These are phyloP conservation scores for Linanthus parryae DNA, from an alignment of 148 eudicot species.

Conservation along the genomic window DNA sequence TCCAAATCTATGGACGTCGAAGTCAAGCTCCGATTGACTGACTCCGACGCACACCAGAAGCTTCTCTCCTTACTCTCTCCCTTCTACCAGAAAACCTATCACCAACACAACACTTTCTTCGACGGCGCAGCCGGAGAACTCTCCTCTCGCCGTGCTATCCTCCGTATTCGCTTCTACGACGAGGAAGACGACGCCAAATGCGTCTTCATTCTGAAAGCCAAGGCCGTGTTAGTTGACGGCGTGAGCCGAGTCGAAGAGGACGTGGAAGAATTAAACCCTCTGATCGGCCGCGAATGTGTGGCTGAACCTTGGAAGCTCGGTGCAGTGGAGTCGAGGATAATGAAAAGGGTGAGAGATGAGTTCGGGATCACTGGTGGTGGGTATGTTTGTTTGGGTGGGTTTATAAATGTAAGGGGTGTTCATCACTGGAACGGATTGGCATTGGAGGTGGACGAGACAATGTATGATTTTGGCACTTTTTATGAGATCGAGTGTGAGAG, in stretches of 20 bases:
- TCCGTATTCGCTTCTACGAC: slow-evolving; percentile 73
- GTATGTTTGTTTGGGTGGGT: slow-evolving; percentile 75
- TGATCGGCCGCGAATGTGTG: slow-evolving; percentile 41
- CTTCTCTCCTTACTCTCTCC: too few relatives aligned
- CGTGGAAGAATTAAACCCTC: slow-evolving; percentile 65
- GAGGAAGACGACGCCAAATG: slow-evolving; percentile 56
- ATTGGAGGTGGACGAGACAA: slow-evolving; percentile 75
- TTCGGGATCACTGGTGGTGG: slow-evolving; percentile 39
- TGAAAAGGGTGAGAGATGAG: slow-evolving; percentile 66
- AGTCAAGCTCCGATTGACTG: too few relatives aligned
- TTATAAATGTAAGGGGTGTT: slow-evolving; percentile 76
- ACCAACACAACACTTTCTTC: slow-evolving; percentile 71
- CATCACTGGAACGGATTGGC: slow-evolving; percentile 69
- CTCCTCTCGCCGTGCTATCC: slow-evolving; percentile 57
- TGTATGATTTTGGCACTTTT: slow-evolving; percentile 66
- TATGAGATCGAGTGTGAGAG: slow-evolving; percentile 90
- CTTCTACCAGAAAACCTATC: slow-evolving; percentile 41
- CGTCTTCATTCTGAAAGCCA: slow-evolving; percentile 61
- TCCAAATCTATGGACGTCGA: too few relatives aligned
- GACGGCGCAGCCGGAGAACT: slow-evolving; percentile 61
- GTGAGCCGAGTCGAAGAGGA: slow-evolving; percentile 84
- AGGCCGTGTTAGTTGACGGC: slow-evolving; percentile 50
- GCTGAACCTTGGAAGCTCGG: slow-evolving; percentile 39
- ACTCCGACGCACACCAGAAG: too few relatives aligned
- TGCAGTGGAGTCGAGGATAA: slow-evolving; percentile 41